A percentile compares a stretch with the other conserved stretches of the same genome.
Conservation (phyloP, 164 flowering plant species). For the Annona squamosa region DNA sequence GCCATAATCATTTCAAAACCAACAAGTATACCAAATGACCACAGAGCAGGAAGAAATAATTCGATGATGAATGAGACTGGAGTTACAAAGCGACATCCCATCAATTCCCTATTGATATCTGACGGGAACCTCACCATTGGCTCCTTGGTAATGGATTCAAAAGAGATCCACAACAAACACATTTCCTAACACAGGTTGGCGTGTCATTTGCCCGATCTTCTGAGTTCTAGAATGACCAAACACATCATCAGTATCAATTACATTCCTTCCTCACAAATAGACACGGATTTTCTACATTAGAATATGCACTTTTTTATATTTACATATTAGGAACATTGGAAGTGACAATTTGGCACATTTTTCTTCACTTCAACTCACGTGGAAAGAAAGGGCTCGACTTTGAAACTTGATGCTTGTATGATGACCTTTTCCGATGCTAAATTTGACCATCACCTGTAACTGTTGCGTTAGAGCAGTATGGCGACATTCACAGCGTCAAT, state of each 20-base stretch:
- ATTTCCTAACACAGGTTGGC: not conserved
- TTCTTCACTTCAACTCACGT: too few relatives aligned
- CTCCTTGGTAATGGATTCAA: not conserved
- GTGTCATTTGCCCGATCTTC: not conserved
- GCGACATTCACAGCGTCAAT: too few relatives aligned
- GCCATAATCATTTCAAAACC: not conserved
- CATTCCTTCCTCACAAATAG: not conserved
- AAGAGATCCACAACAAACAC: not conserved
- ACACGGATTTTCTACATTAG: too few relatives aligned
- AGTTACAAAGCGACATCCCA: conserved; percentile 1
- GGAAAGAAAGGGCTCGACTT: too few relatives aligned
- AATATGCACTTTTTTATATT: too few relatives aligned
- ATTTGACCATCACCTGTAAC: too few relatives aligned
- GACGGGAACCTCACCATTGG: not conserved
- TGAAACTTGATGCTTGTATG: too few relatives aligned
- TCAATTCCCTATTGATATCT: not conserved
- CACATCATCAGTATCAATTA: not conserved
- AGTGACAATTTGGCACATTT: too few relatives aligned
- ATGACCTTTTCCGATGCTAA: too few relatives aligned
- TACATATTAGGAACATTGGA: too few relatives aligned
- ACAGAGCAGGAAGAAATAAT: not conserved
- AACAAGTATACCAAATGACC: not conserved
- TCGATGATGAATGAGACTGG: not conserved
- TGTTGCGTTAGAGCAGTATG: too few relatives aligned
- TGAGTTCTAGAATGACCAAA: conserved; percentile 1